Evolutionary conservation across 192 early-diverging fungal genomes (phyloP).

Genomic region (Powellomyces hirtus): DNA sequence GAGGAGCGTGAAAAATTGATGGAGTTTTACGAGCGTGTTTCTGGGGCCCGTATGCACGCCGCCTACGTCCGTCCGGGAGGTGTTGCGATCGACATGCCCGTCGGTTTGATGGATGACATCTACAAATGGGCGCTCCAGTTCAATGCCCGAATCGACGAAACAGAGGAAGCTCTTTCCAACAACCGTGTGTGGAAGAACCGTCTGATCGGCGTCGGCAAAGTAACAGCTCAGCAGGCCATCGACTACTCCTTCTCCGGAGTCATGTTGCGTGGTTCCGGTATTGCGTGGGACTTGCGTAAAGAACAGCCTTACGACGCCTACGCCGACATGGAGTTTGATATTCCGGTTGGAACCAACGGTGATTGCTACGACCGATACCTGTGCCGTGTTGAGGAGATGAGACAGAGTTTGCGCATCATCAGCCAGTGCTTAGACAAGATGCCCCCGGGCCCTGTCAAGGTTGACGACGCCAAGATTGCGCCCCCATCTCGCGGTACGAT

Average conservation of each 20-base stretch:
- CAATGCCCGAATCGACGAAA: slow-evolving; percentile 85
- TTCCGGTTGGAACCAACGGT: slow-evolving; percentile 91
- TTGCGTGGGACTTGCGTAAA: slow-evolving; percentile 94
- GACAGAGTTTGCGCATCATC: slow-evolving; percentile 93
- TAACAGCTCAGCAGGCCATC: slow-evolving; percentile 83
- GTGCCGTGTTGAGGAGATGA: slow-evolving; percentile 99
- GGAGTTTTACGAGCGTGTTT: slow-evolving; percentile 99
- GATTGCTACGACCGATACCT: slow-evolving; percentile 96
- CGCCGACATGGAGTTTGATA: slow-evolving; percentile 92
- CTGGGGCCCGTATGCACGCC: slow-evolving; percentile 96
- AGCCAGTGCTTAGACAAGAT: slow-evolving; percentile 94
- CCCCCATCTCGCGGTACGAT: slow-evolving; percentile 90
- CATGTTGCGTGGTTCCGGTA: slow-evolving; percentile 91
- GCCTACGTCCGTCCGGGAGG: slow-evolving; percentile 97
- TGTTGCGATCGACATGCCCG: slow-evolving; percentile 88
- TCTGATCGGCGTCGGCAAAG: slow-evolving; percentile 81
- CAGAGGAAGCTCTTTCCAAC: slow-evolving; percentile 87
- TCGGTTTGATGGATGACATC: slow-evolving; percentile 93
- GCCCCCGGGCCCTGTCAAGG: slow-evolving; percentile 87
- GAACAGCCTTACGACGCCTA: slow-evolving; percentile 93
- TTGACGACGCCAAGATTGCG: slow-evolving; percentile 97
- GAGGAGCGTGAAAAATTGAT: slow-evolving; percentile 99
- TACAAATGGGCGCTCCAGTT: slow-evolving; percentile 92
- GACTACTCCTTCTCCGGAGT: slow-evolving; percentile 93
- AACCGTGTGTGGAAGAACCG: slow-evolving; percentile 96